Evolutionary conservation across 1,284 basidiomycete genomes (phyloP), one percentile per base, ranked within the genome.

Genomic region (Clitocybe nebularis): DNA sequence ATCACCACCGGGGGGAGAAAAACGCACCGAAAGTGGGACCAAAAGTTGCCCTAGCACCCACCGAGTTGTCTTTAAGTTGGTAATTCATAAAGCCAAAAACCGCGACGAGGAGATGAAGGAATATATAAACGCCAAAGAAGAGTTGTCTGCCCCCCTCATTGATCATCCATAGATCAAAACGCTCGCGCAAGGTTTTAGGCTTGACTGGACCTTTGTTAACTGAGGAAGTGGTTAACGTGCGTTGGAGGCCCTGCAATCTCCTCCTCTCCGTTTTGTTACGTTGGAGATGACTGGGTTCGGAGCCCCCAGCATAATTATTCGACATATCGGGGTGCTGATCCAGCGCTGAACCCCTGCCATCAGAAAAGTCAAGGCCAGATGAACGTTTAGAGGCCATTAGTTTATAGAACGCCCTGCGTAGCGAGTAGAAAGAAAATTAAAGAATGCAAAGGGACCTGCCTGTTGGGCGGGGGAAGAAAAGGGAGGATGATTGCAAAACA

Each of bases 141-240:
- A 93, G 48, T 41, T 79, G 73, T 38, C 78, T 74, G 11, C 83
- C 79, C 34, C 90, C 92, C 58, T 93, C 90, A 59, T 93, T 93
- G 59, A 93, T 89, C 85, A 91, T 87, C 91, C 92, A 94, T 21
- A 81, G 55, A 50, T 76, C 71, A 56, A 79, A 74, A 50, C 63
- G 75, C 49, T 79, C 70, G 32, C 56, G 55, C 43, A 66, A 57
- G 21, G 69, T 63, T 32, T 55, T 61, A 36, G 68, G 61, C 53
- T 64, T 56, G 36, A 55, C 57, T 2, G 68, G 65, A 2, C 54
- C 53, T 13, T 56, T 55, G 17, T 53, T 54, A 1, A 49, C 48
- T 3, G 68, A 64, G 10, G 61, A 55, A 39, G 56, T 61, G 3
- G 69, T 77, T 34, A 67, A 66, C 3, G 75, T 62, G 36, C 81